Percentiles rank a stretch among this genome's conserved stretches.
phyloP scores from a whole-genome alignment of 768 basidiomycete species.

The Pleurotus cornucopiae region DNA sequence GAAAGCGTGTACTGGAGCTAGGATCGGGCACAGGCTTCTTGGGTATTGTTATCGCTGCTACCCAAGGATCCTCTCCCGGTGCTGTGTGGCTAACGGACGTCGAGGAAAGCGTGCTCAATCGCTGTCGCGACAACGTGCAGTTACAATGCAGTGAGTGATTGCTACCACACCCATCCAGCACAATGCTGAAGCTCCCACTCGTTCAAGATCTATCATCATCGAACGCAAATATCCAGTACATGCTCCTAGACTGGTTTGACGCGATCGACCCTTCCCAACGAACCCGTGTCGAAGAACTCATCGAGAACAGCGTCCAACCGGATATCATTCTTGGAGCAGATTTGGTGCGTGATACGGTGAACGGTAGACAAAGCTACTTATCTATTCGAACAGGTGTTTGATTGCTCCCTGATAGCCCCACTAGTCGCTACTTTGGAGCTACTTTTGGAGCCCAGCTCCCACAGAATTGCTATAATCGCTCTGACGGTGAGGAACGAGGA shows the following conservation, averaged over 20 bases:
- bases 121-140: slow-evolving; percentile 57
- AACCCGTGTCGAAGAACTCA: slow-evolving; percentile 21
- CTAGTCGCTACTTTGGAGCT: slow-evolving; percentile 47
- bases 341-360: slow-evolving; percentile 28
- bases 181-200: neutral
- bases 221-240: slow-evolving; percentile 41
- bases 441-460: slow-evolving; percentile 28
- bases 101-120: slow-evolving; percentile 54
- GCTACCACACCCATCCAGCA: slow-evolving; percentile 18
- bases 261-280: slow-evolving; percentile 34
- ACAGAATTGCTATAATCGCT: slow-evolving; percentile 40
- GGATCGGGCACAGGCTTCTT: slow-evolving; percentile 78
- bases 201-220: slow-evolving; percentile 50
- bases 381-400: slow-evolving; percentile 50
- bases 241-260: slow-evolving; percentile 63
- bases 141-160: slow-evolving; percentile 65
- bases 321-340: slow-evolving; percentile 74
- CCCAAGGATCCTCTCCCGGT: slow-evolving; percentile 38
- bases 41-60: slow-evolving; percentile 53
- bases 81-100: slow-evolving; percentile 59
- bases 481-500: slow-evolving; percentile 52
- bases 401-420: slow-evolving; percentile 55
- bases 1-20: slow-evolving; percentile 59
- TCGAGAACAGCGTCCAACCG: slow-evolving; percentile 39
- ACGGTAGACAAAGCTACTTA: neutral